Conservation (phyloP, 2,329 filamentous ascomycete species). For the Neofusicoccum ribis region DNA sequence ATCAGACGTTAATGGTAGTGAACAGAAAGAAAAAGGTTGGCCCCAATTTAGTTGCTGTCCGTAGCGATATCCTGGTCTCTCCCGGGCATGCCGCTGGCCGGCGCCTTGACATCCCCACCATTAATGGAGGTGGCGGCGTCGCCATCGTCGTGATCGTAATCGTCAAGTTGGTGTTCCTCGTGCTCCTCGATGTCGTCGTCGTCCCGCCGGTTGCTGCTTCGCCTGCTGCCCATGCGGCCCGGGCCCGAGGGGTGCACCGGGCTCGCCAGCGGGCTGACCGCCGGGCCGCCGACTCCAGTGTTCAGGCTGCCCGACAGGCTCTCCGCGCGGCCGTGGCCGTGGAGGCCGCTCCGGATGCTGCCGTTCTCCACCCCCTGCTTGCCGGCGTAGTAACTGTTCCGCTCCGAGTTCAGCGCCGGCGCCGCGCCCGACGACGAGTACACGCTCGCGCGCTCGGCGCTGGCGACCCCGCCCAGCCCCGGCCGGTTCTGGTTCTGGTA, state of each 20-base stretch:
- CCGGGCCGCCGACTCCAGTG: constrained; percentile 33
- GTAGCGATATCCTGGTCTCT: background rate
- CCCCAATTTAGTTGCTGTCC: constrained; percentile 7
- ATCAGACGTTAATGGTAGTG: background rate
- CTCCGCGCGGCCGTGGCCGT: constrained; percentile 77
- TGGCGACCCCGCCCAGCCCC: constrained; percentile 55
- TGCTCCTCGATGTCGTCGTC: constrained; percentile 16
- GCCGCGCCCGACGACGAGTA: constrained; percentile 68
- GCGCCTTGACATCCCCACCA: constrained; percentile 1
- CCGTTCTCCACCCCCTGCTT: constrained; percentile 63
- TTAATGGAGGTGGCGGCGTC: background rate
- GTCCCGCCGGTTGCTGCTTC: constrained; percentile 18
- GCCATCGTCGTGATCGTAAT: constrained; percentile 12
- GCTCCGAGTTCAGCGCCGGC: constrained; percentile 68
- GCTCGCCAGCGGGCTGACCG: constrained; percentile 61
- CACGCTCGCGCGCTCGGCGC: constrained; percentile 71
- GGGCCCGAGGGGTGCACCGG: constrained; percentile 25
- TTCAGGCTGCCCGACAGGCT: constrained; percentile 75
- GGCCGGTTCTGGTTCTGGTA: constrained; percentile 55
- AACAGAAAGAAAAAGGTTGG: background rate
- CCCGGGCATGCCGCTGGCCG: background rate
- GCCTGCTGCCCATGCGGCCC: constrained; percentile 16
- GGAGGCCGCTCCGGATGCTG: constrained; percentile 74
- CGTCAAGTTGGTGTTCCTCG: constrained; percentile 5
- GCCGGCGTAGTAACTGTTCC: constrained; percentile 73